These are phyloP conservation scores for Coffea canephora DNA, from an alignment of 257 asterid genomes.

Conservation along the genomic window DNA sequence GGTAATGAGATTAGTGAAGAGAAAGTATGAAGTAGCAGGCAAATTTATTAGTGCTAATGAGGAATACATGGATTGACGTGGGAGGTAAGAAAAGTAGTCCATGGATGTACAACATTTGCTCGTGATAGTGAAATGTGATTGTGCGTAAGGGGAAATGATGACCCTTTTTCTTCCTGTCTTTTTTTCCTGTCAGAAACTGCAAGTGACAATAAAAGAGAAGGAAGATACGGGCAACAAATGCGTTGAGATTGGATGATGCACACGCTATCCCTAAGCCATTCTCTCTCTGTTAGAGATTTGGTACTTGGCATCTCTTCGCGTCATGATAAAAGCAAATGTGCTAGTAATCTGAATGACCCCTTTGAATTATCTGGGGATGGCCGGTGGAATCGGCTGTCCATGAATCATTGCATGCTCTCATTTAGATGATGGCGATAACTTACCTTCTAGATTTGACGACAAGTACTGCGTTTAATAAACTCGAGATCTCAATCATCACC, in stretches of 20 bases:
- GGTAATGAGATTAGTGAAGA: constrained; percentile 11
- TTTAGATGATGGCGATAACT: neutral
- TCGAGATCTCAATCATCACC: neutral
- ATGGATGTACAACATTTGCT: constrained; percentile 24
- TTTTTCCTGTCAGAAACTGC: constrained; percentile 1
- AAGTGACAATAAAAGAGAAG: no score
- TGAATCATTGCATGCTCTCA: neutral
- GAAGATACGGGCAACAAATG: constrained; percentile 34
- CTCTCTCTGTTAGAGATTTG: neutral
- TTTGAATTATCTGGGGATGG: neutral
- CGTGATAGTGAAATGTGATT: neutral
- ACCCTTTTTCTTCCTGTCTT: constrained; percentile 7
- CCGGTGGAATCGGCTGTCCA: neutral
- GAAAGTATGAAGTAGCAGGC: neutral
- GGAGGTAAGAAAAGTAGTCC: constrained; percentile 52
- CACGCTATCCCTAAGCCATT: constrained; percentile 49
- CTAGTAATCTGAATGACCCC: neutral
- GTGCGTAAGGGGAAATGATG: constrained; percentile 25
- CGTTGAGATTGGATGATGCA: constrained; percentile 41
- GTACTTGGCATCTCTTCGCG: neutral
- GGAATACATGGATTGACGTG: constrained; percentile 40
- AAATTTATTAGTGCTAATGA: constrained; percentile 18
- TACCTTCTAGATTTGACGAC: neutral
- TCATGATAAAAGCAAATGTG: neutral
- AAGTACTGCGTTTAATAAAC: neutral